A percentile compares a stretch with the other conserved stretches of the same genome.
Evolutionary conservation across 202 grass and related monocot species (phyloP).

Genomic region (Zoysia matrella): DNA sequence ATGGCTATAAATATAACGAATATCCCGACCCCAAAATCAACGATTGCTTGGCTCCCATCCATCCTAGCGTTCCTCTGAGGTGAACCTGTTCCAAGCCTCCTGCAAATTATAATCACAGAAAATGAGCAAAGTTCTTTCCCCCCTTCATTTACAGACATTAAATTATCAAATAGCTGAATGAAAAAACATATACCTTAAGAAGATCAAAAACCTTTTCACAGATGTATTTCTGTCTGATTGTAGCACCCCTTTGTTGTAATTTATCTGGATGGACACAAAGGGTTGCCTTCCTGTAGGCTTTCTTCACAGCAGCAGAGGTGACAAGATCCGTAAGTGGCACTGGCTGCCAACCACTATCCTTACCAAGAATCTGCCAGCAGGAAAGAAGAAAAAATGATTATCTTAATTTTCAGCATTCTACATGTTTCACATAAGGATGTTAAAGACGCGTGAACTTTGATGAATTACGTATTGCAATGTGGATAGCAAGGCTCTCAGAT

Average conservation of each 20-base stretch:
- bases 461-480: constrained; percentile 92
- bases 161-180: not conserved
- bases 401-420: constrained; percentile 1
- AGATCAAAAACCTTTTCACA: constrained; percentile 99
- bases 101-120: constrained; percentile 34
- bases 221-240: constrained; percentile 89
- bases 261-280: constrained; percentile 98
- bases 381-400: constrained; percentile 21
- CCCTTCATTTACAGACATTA: not conserved
- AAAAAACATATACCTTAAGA: constrained; percentile 66
- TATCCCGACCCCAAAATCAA: constrained; percentile 35
- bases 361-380: constrained; percentile 77
- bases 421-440: not conserved
- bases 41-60: not conserved
- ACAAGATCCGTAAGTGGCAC: constrained; percentile 89
- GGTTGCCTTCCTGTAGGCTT: constrained; percentile 16
- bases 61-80: constrained; percentile 80
- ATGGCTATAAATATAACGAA: constrained; percentile 37
- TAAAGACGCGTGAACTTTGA: not conserved
- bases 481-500: constrained; percentile 87
- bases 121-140: not conserved
- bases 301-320: constrained; percentile 86
- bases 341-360: constrained; percentile 86
- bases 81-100: constrained; percentile 98
- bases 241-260: constrained; percentile 92